Percentiles rank a stretch among this genome's conserved stretches.
phyloP scores from a whole-genome alignment of 768 basidiomycete genomes.

The Calocybe indica region DNA sequence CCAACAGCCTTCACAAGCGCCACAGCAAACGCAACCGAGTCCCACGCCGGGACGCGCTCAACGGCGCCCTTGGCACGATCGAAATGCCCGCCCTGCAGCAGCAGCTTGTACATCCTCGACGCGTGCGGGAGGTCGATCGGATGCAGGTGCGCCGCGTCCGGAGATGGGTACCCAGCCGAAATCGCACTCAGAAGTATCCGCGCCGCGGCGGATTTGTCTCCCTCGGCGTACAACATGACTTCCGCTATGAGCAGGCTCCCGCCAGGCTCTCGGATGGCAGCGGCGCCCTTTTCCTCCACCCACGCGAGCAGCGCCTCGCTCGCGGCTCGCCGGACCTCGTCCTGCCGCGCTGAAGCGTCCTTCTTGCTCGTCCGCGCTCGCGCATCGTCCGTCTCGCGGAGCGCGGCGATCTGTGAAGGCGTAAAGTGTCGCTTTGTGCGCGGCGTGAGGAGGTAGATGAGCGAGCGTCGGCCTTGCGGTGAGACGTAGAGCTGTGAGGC shows the following conservation, averaged over 20 bases:
- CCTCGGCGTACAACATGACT: slow-evolving; percentile 79
- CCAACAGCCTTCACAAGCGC: slow-evolving; percentile 52
- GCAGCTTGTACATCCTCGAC: slow-evolving; percentile 80
- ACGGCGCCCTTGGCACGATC: slow-evolving; percentile 54
- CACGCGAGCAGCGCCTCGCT: slow-evolving; percentile 72
- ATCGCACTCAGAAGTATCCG: slow-evolving; percentile 57
- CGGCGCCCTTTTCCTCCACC: slow-evolving; percentile 55
- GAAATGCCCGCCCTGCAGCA: slow-evolving; percentile 90
- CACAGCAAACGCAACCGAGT: slow-evolving; percentile 52
- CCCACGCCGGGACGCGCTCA: slow-evolving; percentile 47
- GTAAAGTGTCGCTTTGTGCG: slow-evolving; percentile 85
- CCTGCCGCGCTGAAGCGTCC: slow-evolving; percentile 49
- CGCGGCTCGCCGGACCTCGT: slow-evolving; percentile 69
- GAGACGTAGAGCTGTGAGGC: slow-evolving; percentile 52
- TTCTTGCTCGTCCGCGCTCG: slow-evolving; percentile 84
- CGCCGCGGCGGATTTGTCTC: slow-evolving; percentile 67
- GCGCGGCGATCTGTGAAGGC: slow-evolving; percentile 63
- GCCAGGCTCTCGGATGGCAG: slow-evolving; percentile 66
- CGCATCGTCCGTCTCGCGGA: slow-evolving; percentile 69
- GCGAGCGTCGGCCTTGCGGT: slow-evolving; percentile 73
- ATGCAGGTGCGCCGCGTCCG: slow-evolving; percentile 46
- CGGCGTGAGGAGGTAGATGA: slow-evolving; percentile 80
- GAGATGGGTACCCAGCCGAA: slow-evolving; percentile 47
- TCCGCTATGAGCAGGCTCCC: slow-evolving; percentile 77
- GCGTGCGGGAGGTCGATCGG: slow-evolving; percentile 79